Conservation (phyloP, 768 basidiomycete species). For the Russula sp. region DNA sequence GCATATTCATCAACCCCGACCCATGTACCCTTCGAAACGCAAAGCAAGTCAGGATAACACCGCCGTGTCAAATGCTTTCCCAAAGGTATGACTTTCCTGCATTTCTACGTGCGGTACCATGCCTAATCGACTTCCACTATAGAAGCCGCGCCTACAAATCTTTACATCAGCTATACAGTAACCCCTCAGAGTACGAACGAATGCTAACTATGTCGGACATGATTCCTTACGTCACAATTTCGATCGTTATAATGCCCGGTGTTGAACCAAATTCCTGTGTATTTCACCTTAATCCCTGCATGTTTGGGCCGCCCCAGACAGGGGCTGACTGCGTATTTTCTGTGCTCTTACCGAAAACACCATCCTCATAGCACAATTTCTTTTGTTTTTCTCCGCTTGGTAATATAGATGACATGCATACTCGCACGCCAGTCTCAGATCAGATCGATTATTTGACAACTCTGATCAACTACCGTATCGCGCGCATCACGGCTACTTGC, state of each 20-base stretch:
- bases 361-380: neutral
- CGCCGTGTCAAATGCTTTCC: neutral
- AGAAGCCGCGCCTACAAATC: slow-evolving; percentile 1
- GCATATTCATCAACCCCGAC: neutral
- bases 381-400: too few relatives aligned
- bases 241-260: neutral
- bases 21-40: slow-evolving; percentile 3
- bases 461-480: too few relatives aligned
- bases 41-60: neutral
- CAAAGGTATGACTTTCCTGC: slow-evolving; percentile 5
- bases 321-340: neutral
- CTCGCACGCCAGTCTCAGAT: neutral
- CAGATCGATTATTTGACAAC: neutral
- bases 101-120: neutral
- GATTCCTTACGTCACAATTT: neutral
- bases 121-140: neutral
- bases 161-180: neutral
- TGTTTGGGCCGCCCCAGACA: neutral
- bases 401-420: neutral
- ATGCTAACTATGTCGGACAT: neutral
- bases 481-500: too few relatives aligned
- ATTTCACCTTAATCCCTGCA: neutral
- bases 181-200: neutral
- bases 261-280: neutral
- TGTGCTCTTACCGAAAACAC: neutral